Conservation (phyloP, 495 filamentous ascomycete species). For the Collariella sp. region DNA sequence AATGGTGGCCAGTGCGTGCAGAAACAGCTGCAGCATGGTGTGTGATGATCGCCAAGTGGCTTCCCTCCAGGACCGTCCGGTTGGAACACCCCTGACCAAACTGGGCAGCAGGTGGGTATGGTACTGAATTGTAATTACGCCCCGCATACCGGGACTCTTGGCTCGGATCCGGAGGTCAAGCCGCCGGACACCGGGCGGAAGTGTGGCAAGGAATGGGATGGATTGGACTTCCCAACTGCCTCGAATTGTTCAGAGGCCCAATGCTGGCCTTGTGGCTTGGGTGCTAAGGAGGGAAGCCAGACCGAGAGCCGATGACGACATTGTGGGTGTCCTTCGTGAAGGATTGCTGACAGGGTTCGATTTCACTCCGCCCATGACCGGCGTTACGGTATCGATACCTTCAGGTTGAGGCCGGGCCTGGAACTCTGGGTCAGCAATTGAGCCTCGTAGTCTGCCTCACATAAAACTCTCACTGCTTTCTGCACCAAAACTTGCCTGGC, state of each 20-base stretch:
- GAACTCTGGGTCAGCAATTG: background rate
- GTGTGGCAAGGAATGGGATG: too few relatives aligned
- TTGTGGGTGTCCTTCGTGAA: background rate
- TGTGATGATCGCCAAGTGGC: conserved; percentile 17
- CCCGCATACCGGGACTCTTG: background rate
- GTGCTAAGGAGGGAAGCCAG: background rate
- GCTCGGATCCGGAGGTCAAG: too few relatives aligned
- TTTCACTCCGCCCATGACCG: background rate
- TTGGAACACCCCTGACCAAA: conserved; percentile 12
- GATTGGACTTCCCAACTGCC: too few relatives aligned
- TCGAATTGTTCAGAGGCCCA: background rate
- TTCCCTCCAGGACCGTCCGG: conserved; percentile 16
- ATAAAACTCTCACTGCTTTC: background rate
- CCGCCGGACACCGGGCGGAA: too few relatives aligned
- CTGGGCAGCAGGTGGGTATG: background rate
- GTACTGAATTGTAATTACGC: background rate
- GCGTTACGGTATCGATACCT: background rate
- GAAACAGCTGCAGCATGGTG: background rate
- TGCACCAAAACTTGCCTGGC: background rate
- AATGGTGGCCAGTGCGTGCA: conserved; percentile 14
- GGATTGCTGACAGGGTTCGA: background rate
- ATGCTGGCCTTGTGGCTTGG: background rate
- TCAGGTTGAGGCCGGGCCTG: background rate
- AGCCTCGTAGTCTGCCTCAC: conserved; percentile 13
- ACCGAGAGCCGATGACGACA: background rate